Percentiles rank a stretch among this genome's conserved stretches.
Evolutionary conservation across 495 filamentous ascomycete species (phyloP).

Genomic region (Aspergillus indologenus): DNA sequence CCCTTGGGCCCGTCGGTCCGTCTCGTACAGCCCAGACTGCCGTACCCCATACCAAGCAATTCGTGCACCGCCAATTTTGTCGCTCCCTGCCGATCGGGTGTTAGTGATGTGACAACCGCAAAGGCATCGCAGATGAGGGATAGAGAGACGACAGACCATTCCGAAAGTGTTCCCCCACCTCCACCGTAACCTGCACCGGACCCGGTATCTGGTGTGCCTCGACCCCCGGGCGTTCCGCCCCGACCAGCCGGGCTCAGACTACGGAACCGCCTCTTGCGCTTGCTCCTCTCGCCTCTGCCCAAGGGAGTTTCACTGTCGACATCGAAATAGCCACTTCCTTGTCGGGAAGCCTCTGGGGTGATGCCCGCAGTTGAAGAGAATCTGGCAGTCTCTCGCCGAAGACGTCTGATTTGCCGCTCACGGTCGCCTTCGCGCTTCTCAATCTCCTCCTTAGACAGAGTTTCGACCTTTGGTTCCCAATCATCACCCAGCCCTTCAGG

Average conservation of each 20-base stretch:
- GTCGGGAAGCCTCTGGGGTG: constrained; percentile 58
- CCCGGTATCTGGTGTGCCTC: constrained; percentile 72
- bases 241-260: constrained; percentile 75
- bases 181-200: constrained; percentile 61
- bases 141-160: constrained; percentile 50
- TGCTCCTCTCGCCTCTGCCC: constrained; percentile 83
- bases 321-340: constrained; percentile 58
- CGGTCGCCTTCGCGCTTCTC: constrained; percentile 95
- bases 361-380: constrained; percentile 83
- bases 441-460: constrained; percentile 90
- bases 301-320: constrained; percentile 62
- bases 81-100: constrained; percentile 57
- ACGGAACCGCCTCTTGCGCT: constrained; percentile 90
- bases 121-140: not conserved
- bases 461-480: constrained; percentile 93
- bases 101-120: constrained; percentile 3
- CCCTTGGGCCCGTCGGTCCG: constrained; percentile 79
- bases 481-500: constrained; percentile 83
- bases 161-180: constrained; percentile 67
- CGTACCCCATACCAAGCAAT: constrained; percentile 84
- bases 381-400: constrained; percentile 86
- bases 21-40: constrained; percentile 94
- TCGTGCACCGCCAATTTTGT: constrained; percentile 81
- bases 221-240: constrained; percentile 64
- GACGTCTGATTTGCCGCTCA: constrained; percentile 80